Base-by-base conservation (phyloP, 345 rosid genomes). In the Sonneratia caseolaris region DNA sequence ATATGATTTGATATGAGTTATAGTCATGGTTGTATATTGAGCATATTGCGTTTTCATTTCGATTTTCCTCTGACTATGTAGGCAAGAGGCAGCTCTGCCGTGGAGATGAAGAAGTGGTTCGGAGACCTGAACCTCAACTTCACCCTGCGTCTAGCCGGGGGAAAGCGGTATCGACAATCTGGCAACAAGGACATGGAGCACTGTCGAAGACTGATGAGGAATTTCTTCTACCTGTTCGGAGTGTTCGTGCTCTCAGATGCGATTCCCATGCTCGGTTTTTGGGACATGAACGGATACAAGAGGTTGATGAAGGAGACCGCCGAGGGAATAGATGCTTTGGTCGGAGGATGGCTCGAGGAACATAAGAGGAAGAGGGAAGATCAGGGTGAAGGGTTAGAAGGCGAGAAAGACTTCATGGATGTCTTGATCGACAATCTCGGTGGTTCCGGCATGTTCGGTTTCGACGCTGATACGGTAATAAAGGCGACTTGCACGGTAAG, bases 81-180 rank as follows among this genome's bases (percentile, higher is more conserved):
- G 59, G 24, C 18, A 55, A 55, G 24, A 55, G 18, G 7, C 21
- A 16, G n/a, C 59, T 13, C 18, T 1, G 59, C 45, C 32, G 71
- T 81, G 11, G 86, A 81, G 7, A 76, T 83, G 81, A 79, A 83
- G 69, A 73, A 81, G 51, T 78, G 80, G 81, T 74, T 79, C n/a
- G 80, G 77, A 14, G 75, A 83, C 36, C 42, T 79, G 74, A 77
- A 80, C 1, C 69, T 49, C 49, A 81, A 71, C 22, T 7, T 83
- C 35, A 64, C 71, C 0, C 37, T 78, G 22, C 74, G 75, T 74
- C 76, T 68, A 72, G 81, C 79, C 6, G 79, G 37, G 24, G 84
- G 84, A 59, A 82, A 73, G 67, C 64, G 79, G 48, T 75, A 37
- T 65, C 72, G 68, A 0, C 81, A 76, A 43, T 5, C 37, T 2